These are phyloP conservation scores for Lactifluus subvellereus DNA, from an alignment of 768 basidiomycete genomes.

Conservation along the genomic window DNA sequence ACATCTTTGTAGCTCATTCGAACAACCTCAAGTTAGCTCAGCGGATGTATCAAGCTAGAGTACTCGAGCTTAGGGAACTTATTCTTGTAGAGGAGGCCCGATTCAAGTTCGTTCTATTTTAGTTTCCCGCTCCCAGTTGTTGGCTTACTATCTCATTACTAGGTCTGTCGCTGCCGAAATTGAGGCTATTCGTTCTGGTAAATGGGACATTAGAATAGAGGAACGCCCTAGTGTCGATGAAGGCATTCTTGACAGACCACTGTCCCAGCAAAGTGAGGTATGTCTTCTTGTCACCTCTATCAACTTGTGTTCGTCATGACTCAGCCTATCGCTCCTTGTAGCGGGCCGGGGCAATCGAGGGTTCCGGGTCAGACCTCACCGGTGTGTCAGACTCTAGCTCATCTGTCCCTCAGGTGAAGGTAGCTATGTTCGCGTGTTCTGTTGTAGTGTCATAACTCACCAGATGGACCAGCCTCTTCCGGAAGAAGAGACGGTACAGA, in stretches of 20 bases:
- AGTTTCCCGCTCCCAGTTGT: not conserved
- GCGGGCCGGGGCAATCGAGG: constrained; percentile 3
- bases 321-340: constrained; percentile 17
- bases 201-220: constrained; percentile 52
- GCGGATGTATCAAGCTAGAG: constrained; percentile 62
- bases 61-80: constrained; percentile 63
- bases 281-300: not conserved
- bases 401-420: constrained; percentile 12
- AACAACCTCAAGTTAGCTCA: constrained; percentile 66
- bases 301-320: not conserved
- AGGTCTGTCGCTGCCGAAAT: constrained; percentile 71
- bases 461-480: not conserved
- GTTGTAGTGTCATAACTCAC: not conserved
- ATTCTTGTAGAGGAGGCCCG: constrained; percentile 68
- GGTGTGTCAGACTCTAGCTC: constrained; percentile 17
- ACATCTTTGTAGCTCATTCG: constrained; percentile 42
- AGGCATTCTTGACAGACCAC: constrained; percentile 17
- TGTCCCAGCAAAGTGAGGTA: constrained; percentile 13
- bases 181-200: constrained; percentile 64
- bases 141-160: not conserved
- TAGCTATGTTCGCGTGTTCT: not conserved
- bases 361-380: constrained; percentile 14
- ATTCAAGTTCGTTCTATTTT: constrained; percentile 54
- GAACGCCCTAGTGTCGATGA: constrained; percentile 29
- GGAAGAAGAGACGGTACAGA: constrained; percentile 14